These are phyloP conservation scores for Hygrophorus russula DNA, from an alignment of 768 basidiomycete genomes.

Conservation along the genomic window DNA sequence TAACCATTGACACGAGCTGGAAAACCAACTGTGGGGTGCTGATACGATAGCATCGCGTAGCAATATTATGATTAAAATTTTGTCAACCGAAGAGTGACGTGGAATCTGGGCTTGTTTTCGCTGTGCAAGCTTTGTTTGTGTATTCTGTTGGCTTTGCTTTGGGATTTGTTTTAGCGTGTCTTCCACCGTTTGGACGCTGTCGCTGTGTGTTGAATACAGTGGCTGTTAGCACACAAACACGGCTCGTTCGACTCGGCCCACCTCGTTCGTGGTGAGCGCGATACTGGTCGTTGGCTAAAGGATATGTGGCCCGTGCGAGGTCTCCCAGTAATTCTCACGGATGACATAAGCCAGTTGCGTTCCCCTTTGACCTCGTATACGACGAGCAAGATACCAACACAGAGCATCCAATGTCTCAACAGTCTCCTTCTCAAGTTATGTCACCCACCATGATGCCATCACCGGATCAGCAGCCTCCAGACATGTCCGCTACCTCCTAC, in stretches of 20 bases:
- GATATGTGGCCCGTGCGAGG: not conserved
- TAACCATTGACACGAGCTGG: no score
- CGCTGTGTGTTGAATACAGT: conserved; percentile 49
- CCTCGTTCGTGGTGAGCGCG: not conserved
- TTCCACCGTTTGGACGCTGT: conserved; percentile 64
- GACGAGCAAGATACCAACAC: no score
- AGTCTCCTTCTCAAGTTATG: conserved; percentile 30
- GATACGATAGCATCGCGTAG: no score
- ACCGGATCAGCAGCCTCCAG: conserved; percentile 26
- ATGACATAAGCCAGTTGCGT: not conserved
- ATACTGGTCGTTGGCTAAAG: not conserved
- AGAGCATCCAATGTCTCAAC: conserved; percentile 6
- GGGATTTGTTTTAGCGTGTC: conserved; percentile 67
- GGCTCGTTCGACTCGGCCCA: conserved; percentile 9
- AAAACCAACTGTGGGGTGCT: no score
- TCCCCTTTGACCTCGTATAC: conserved; percentile 20
- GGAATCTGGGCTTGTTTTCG: no score
- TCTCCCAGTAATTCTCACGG: not conserved
- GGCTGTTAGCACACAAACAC: conserved; percentile 35
- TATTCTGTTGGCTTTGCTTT: conserved; percentile 29
- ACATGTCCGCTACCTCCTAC: conserved; percentile 51
- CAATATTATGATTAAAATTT: no score
- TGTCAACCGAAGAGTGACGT: no score
- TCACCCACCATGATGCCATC: conserved; percentile 55
- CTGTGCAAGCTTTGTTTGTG: conserved; percentile 31